Conservation (phyloP, 495 filamentous ascomycete species). For the Usnea hakonensis region DNA sequence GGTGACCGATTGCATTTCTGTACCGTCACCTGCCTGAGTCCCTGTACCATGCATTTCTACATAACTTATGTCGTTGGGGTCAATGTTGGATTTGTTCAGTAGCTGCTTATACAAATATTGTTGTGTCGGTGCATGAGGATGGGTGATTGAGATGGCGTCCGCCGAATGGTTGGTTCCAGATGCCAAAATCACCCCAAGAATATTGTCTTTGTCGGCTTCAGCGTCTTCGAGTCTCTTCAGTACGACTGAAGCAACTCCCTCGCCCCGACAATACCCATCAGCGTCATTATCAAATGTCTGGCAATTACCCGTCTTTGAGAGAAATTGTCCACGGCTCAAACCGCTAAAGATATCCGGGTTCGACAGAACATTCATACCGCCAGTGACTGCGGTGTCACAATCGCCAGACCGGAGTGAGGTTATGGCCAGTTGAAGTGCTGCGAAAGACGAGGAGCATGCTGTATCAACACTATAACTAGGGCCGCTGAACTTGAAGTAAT, state of each 20-base stretch:
- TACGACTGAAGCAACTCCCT: constrained; percentile 56
- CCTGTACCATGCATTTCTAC: too few relatives aligned
- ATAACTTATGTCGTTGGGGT: too few relatives aligned
- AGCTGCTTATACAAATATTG: too few relatives aligned
- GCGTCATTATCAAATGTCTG: constrained; percentile 55
- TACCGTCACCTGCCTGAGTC: too few relatives aligned
- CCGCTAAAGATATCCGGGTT: constrained; percentile 78
- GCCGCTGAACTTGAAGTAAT: constrained; percentile 65
- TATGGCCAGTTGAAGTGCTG: constrained; percentile 67
- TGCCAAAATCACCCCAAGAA: constrained; percentile 55
- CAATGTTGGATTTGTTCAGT: too few relatives aligned
- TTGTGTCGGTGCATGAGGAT: too few relatives aligned
- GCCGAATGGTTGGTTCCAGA: constrained; percentile 63
- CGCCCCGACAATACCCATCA: constrained; percentile 68
- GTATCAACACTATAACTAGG: constrained; percentile 70
- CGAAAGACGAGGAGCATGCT: constrained; percentile 64
- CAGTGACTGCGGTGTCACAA: constrained; percentile 75
- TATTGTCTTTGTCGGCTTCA: constrained; percentile 50
- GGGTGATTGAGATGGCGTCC: too few relatives aligned
- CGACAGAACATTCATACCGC: constrained; percentile 70
- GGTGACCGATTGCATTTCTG: too few relatives aligned
- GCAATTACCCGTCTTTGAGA: constrained; percentile 50
- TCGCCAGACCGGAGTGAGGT: constrained; percentile 69
- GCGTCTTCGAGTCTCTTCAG: constrained; percentile 61
- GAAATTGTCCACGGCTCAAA: constrained; percentile 71